Base-by-base conservation (phyloP, 805 yeast genomes). In the Starmerella apis region DNA sequence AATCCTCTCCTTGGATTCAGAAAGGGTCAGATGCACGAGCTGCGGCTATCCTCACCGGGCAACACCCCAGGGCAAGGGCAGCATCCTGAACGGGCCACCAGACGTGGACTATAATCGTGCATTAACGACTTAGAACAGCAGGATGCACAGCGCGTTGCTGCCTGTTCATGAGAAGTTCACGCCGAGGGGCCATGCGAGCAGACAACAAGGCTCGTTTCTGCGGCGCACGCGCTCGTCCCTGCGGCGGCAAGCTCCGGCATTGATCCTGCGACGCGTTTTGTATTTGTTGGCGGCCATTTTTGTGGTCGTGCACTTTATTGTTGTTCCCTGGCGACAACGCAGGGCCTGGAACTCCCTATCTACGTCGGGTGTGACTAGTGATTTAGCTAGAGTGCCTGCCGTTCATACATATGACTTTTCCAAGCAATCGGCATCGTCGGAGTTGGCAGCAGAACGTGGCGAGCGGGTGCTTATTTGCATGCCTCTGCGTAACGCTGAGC, bases 401-500 rank as follows among this genome's bases (percentile, higher is more conserved):
- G 84, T 83, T 14, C 79, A 75, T 55, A 83, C 72, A 61, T 85
- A 80, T 61, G 95, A 87, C 65, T 68, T 88, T 38, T 13, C 47
- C 38, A 19, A 22, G 16, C 60, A 58, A 46, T 36, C 53, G n/a
- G 39, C 47, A 11, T 48, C 51, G 28, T 14, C 45, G 11, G 18
- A n/a, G 18, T 42, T 43, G 8, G 58, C 59, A 8, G 49, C 49
- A 13, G 81, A 79, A 59, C 68, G 71, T 31, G 76, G 74, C 4
- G 95, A 87, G 62, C 70, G 88, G 37, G 80, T 87, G 32, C 68
- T 87, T 50, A 79, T 87, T 57, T 82, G 90, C 60, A 90, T 87
- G 16, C 96, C 96, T 3, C 71, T 87, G 59, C 76, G 96, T 68
- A 95, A 88, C 64, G 96, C 96, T 0, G 85, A 86, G 7, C 76